Base-by-base conservation (phyloP, 1,284 basidiomycete species). In the Microbotryum lychnidis-dioicae region DNA sequence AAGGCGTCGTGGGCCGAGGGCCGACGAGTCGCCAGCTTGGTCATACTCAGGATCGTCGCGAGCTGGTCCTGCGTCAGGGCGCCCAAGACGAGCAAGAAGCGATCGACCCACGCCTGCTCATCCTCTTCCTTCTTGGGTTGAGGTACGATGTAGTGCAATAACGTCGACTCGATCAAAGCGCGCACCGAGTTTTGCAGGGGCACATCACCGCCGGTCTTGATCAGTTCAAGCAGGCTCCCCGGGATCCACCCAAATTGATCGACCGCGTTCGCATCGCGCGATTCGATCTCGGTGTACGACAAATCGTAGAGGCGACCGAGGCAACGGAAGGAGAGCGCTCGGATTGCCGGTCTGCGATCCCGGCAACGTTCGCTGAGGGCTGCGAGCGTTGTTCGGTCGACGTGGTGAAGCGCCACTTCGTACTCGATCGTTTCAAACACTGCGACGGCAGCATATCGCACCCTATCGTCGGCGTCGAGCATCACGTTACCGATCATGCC, bases 221-320 rank as follows among this genome's bases (percentile, higher is more conserved):
- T 45, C 16, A 81, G 60, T 78, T 79, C 48, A 89, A 79, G 68
- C 33, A 98, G 78, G 48, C 81, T 79, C 42, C 86, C 81, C 0
- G 96, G 93, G 64, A 99, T 97, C 96, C 96, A 99, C 0, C 83
- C 84, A 72, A 98, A 97, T 58, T 94, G 89, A 23, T 79, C 74
- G 21, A 86, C 80, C 0, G 91, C 89, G 0, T 82, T 79, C 1
- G 80, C 76, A 63, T 91, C 88, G 59, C 85, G 84, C 63, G 83
- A 86, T 73, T 94, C 91, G 68, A 97, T 93, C 74, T 96, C 91
- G 0, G 87, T 81, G 74, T 85, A 92, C 0, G 92, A 92, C 31
- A 89, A 77, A 64, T 81, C 82, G 75, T 88, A 98, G 1, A 97
- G 76, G 68, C 83, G 86, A 4, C 86, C 90, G 0, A 96, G 75